Base-by-base conservation (phyloP, 345 rosid species). In the Eucalyptus coolabah region DNA sequence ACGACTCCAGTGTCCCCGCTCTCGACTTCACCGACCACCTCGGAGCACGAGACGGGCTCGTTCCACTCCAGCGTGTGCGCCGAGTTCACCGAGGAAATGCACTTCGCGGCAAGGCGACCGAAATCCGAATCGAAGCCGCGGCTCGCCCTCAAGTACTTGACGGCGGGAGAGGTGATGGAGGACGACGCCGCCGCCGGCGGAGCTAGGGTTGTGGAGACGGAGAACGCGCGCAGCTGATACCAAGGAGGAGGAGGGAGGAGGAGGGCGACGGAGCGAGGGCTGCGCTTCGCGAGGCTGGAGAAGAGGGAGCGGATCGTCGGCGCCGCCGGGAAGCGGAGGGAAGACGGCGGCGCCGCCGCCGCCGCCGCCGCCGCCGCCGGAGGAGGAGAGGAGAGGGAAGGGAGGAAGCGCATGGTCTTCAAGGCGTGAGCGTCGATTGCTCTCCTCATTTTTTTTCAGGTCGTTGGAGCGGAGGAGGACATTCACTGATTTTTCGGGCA, bases 11-110 rank as follows among this genome's bases (percentile, higher is more conserved):
- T 30, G 45, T 83, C 92, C 56, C 89, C 94, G 34, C 87, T 91
- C 17, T 89, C 93, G 50, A 91, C 91, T 86, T 94, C 94, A 26
- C 44, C 91, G 42, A 42, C 89, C 44, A 87, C 87, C 81, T 90
- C 89, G 37, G 93, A 88, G 92, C 94, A 89, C 30, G 94, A 92
- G 28, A 93, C 92, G 15, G 90, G 90, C 30, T 93, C 94, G 90
- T 91, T 93, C 93, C 94, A 91, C 56, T 92, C 94, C 47, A 90
- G 89, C 30, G 87, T 67, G 91, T 24, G 88, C 30, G 91, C 88
- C 7, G 92, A 88, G 19, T 91, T 67, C 8, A 89, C 89, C 59
- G 95, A 93, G 21, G 95, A 93, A 18, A 94, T 50, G 88, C 94
- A 90, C 51, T 94, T 89, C 44, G 63, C 86, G 8, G 50, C 42